phyloP scores from a whole-genome alignment of 2,329 filamentous ascomycete species.

The Monosporascus sp. region DNA sequence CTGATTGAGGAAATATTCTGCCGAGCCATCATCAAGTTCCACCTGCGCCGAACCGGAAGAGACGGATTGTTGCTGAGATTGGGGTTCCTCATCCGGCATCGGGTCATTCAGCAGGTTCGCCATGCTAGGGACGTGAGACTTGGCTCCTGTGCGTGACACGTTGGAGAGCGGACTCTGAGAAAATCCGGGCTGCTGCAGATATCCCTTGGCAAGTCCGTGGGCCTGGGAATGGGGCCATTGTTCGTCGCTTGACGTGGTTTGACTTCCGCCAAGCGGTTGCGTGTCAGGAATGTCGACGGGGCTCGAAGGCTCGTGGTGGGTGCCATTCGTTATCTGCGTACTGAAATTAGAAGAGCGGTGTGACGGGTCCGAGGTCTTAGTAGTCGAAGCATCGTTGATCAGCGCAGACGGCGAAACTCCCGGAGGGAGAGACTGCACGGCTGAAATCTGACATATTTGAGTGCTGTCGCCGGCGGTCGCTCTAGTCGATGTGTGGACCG shows the following conservation, averaged over 20 bases:
- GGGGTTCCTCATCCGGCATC: slow-evolving; percentile 28
- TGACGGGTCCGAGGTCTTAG: slow-evolving; percentile 77
- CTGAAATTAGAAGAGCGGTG: slow-evolving; percentile 58
- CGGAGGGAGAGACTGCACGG: slow-evolving; percentile 50
- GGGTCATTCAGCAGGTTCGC: slow-evolving; percentile 38
- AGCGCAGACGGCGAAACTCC: slow-evolving; percentile 54
- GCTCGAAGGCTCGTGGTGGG: slow-evolving; percentile 40
- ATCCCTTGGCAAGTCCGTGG: slow-evolving; percentile 41
- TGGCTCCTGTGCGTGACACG: slow-evolving; percentile 33
- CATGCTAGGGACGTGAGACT: slow-evolving; percentile 29
- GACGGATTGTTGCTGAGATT: slow-evolving; percentile 22
- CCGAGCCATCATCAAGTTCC: slow-evolving; percentile 41
- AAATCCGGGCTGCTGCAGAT: slow-evolving; percentile 30
- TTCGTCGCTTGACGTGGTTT: slow-evolving; percentile 46
- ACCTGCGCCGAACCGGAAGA: slow-evolving; percentile 40
- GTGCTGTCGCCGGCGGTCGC: slow-evolving; percentile 42
- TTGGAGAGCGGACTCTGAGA: slow-evolving; percentile 18
- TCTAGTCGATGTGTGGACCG: slow-evolving; percentile 31
- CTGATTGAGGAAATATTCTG: slow-evolving; percentile 54
- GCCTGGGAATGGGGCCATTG: slow-evolving; percentile 56
- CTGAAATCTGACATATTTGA: slow-evolving; percentile 61
- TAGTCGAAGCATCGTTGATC: slow-evolving; percentile 85
- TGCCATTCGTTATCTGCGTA: slow-evolving; percentile 68
- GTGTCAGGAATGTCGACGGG: slow-evolving; percentile 47
- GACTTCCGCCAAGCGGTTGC: slow-evolving; percentile 35